A percentile compares a stretch with the other conserved stretches of the same genome.
phyloP scores from a whole-genome alignment of 805 yeast species.

The Lachancea kluyveri region DNA sequence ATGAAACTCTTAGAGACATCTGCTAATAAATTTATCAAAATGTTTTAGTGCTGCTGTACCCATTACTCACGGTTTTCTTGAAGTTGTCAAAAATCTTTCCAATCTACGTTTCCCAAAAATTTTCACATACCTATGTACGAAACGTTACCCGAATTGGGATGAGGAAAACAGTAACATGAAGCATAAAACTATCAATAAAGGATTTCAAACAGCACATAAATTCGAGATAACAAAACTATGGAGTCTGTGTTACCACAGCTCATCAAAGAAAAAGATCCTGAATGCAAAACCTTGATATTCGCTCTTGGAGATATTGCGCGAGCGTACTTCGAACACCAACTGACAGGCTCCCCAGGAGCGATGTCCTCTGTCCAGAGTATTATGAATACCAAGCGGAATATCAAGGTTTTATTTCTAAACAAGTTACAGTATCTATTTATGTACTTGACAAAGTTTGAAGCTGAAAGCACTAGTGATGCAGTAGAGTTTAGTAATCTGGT shows the following conservation, averaged over 20 bases:
- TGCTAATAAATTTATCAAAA: too few species aligned
- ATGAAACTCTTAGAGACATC: too few species aligned
- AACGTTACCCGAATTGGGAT: too few species aligned
- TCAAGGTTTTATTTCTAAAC: slow-evolving; percentile 25
- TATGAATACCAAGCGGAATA: slow-evolving; percentile 10
- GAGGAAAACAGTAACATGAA: too few species aligned
- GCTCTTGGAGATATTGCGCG: slow-evolving; percentile 24
- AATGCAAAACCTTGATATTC: slow-evolving; percentile 16
- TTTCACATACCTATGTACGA: too few species aligned
- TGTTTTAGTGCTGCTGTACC: too few species aligned
- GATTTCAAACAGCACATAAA: too few species aligned
- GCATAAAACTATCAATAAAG: too few species aligned
- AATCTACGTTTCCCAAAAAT: too few species aligned
- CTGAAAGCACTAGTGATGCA: slow-evolving; percentile 9
- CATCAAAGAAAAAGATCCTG: slow-evolving; percentile 4
- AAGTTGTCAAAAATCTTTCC: too few species aligned
- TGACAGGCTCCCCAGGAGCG: slow-evolving; percentile 10
- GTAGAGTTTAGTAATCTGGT: slow-evolving; percentile 18
- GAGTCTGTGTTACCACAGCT: slow-evolving; percentile 6
- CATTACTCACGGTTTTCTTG: too few species aligned
- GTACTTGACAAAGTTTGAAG: slow-evolving; percentile 29
- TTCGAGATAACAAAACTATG: too few species aligned
- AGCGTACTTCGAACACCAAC: slow-evolving; percentile 16
- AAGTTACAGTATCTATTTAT: slow-evolving; percentile 28
- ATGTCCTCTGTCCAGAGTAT: slow-evolving; percentile 16